Evolutionary conservation across 495 filamentous ascomycete genomes (phyloP).

Genomic region (Lophiostoma macrostomum): DNA sequence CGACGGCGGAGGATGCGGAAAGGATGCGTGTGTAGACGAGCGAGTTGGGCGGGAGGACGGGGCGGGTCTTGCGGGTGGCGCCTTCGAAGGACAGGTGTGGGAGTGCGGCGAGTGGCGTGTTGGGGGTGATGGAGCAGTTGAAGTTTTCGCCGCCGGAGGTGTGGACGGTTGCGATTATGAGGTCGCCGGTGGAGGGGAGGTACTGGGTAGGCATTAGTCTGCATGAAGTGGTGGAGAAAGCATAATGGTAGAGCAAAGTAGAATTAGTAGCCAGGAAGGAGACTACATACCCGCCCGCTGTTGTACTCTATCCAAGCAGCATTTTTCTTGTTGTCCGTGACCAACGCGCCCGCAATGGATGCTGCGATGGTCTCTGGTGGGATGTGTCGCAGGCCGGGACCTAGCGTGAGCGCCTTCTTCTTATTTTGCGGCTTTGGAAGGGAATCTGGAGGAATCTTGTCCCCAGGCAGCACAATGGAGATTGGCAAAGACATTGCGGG

Average conservation of each 20-base stretch:
- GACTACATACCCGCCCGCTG: conserved; percentile 55
- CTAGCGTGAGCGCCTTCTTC: conserved; percentile 71
- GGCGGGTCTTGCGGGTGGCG: conserved; percentile 87
- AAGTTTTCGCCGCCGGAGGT: conserved; percentile 72
- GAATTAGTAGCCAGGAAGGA: neutral
- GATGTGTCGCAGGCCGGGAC: conserved; percentile 75
- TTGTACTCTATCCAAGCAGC: conserved; percentile 73
- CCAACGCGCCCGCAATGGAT: conserved; percentile 74
- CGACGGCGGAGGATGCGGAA: conserved; percentile 72
- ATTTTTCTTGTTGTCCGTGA: conserved; percentile 72
- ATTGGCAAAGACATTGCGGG: conserved; percentile 10
- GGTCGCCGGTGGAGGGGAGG: conserved; percentile 69
- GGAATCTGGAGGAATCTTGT: conserved; percentile 57
- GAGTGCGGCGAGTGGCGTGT: conserved; percentile 71
- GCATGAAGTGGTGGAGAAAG: neutral
- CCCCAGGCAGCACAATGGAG: conserved; percentile 72
- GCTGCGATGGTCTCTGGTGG: conserved; percentile 68
- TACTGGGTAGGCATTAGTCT: conserved; percentile 53
- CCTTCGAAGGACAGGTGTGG: conserved; percentile 87
- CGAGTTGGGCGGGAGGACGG: conserved; percentile 66
- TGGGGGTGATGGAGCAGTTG: conserved; percentile 65
- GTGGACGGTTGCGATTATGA: conserved; percentile 80
- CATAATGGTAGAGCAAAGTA: neutral
- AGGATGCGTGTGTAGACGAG: conserved; percentile 83
- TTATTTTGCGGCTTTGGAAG: conserved; percentile 62